Evolutionary conservation across 768 basidiomycete genomes (phyloP), one percentile per base, ranked within the genome.

Genomic region (Naganishia friedmannii): DNA sequence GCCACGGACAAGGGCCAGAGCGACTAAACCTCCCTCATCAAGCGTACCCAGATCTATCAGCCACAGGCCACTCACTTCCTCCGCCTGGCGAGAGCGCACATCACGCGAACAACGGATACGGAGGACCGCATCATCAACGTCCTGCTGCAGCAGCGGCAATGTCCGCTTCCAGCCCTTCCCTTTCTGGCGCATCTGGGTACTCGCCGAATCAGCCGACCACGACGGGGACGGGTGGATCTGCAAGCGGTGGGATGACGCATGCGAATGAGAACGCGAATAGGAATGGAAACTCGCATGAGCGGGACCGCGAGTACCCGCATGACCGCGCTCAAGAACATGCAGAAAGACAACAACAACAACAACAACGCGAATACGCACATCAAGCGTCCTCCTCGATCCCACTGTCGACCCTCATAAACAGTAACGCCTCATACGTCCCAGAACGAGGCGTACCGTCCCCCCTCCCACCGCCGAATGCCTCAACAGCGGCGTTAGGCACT

Each of bases 161-260:
- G 17, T 23, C 32, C 21, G 57, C 19, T 1, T 58, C 57, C 1
- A 32, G 28, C 4, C 57, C 57, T 12, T 58, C 57, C 21, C 57
- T 34, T 5, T 58, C 57, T 6, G 57, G 57, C 34, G 57, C 57
- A 7, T 58, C 57, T 15, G 57, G 57, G 15, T 58, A 58, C 13
- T 58, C 57, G 4, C 57, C 57, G 32, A 58, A 58, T 23, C 48
- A 51, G n/a, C 48, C 48, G 48, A 26, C 48, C n/a, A n/a, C n/a
- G n/a, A 23, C 13, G 21, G 48, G 19, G 12, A 23, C 48, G n/a
- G 48, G 48, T 26, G 48, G 34, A 5, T 37, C 34, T 7, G 21
- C 15, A 46, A 46, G 21, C 17, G 45, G 48, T n/a, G n/a, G 7
- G 48, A 51, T 51, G n/a, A 23, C 48, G 48, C n/a, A 51, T 51